Percentiles rank a stretch among this genome's conserved stretches.
These are phyloP conservation scores for Kwoniella pini DNA, from an alignment of 768 basidiomycete genomes.

Conservation along the genomic window DNA sequence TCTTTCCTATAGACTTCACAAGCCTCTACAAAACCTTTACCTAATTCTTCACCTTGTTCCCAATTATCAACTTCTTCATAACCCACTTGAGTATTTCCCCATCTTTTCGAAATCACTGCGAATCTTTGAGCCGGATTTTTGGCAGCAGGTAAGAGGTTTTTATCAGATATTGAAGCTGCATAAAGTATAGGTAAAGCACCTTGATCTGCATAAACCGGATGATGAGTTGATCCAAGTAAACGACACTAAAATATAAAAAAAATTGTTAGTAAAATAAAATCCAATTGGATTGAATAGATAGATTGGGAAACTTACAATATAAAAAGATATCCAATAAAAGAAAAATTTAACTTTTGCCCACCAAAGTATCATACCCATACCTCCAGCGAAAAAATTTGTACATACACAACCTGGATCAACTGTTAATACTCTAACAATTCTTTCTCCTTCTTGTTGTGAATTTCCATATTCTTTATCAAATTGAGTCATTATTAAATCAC, in stretches of 20 bases:
- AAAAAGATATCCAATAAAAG: slow-evolving; percentile 29
- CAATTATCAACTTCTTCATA: slow-evolving; percentile 37
- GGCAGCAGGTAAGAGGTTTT: slow-evolving; percentile 16
- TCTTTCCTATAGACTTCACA: slow-evolving; percentile 35
- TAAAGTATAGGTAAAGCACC: slow-evolving; percentile 36
- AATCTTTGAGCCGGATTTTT: slow-evolving; percentile 33
- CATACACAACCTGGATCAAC: slow-evolving; percentile 33
- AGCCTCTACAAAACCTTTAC: slow-evolving; percentile 21
- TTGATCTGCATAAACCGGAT: slow-evolving; percentile 33
- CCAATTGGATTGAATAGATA: neutral
- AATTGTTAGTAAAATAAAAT: too few species aligned
- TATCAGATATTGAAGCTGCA: slow-evolving; percentile 35
- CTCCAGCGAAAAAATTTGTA: slow-evolving; percentile 23
- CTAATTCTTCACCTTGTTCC: slow-evolving; percentile 28
- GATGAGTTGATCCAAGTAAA: slow-evolving; percentile 37
- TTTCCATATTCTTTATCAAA: slow-evolving; percentile 37
- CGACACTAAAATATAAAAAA: slow-evolving; percentile 12
- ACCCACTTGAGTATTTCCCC: slow-evolving; percentile 25
- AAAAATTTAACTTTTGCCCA: slow-evolving; percentile 21
- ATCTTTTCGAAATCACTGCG: slow-evolving; percentile 13
- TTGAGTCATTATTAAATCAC: slow-evolving; percentile 42
- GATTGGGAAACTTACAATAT: slow-evolving; percentile 22
- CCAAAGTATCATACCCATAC: slow-evolving; percentile 19
- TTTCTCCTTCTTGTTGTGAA: neutral
- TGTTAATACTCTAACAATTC: slow-evolving; percentile 23